Percentiles rank a stretch among this genome's conserved stretches.
These are phyloP conservation scores for Penicillium italicum DNA, from an alignment of 2,329 filamentous ascomycete genomes.

Conservation along the genomic window DNA sequence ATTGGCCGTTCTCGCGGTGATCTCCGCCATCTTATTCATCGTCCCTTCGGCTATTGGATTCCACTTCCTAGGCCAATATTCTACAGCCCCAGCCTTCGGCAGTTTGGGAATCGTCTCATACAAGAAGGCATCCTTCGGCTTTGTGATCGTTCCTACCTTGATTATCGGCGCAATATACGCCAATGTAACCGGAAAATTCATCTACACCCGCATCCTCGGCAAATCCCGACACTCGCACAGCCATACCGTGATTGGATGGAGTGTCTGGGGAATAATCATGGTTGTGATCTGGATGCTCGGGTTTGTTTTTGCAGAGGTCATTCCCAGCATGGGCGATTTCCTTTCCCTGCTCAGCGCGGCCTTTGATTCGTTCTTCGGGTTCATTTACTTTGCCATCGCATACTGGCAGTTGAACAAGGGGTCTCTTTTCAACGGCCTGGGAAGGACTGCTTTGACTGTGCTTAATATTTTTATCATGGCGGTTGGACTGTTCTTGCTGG, in stretches of 20 bases:
- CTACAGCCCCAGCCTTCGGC: constrained; percentile 51
- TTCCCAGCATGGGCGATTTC: constrained; percentile 52
- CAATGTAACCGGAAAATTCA: constrained; percentile 49
- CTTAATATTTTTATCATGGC: constrained; percentile 47
- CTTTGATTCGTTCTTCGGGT: constrained; percentile 51
- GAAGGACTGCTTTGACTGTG: constrained; percentile 43
- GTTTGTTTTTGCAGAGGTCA: constrained; percentile 49
- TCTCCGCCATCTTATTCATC: constrained; percentile 50
- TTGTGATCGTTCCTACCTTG: constrained; percentile 51
- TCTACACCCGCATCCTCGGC: constrained; percentile 46
- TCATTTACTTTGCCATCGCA: constrained; percentile 51
- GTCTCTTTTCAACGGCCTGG: constrained; percentile 36
- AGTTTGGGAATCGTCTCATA: constrained; percentile 44
- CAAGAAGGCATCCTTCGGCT: constrained; percentile 50
- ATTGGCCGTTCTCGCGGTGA: constrained; percentile 45
- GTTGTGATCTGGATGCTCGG: constrained; percentile 43
- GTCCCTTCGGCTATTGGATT: constrained; percentile 50
- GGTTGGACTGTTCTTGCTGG: constrained; percentile 49
- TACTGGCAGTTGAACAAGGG: constrained; percentile 47
- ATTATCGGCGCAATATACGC: constrained; percentile 51
- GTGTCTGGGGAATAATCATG: constrained; percentile 45
- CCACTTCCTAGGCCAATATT: constrained; percentile 49
- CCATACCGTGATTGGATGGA: constrained; percentile 49
- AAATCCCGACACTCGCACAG: constrained; percentile 46
- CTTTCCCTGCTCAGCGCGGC: constrained; percentile 48